These are phyloP conservation scores for Barnettozyma salicaria DNA, from an alignment of 805 yeast genomes.

Conservation along the genomic window DNA sequence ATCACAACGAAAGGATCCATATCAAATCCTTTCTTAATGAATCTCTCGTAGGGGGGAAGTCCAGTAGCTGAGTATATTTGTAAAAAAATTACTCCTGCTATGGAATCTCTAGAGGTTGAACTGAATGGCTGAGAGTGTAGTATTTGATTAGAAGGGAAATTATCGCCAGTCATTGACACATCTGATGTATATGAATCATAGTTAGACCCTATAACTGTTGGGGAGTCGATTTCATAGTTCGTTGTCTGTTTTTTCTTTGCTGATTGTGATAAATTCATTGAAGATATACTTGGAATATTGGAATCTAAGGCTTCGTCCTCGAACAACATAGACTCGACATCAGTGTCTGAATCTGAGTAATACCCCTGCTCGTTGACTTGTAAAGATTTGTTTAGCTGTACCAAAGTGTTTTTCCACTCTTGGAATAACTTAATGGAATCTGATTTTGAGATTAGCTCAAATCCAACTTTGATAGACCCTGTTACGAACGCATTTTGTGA, in stretches of 20 bases:
- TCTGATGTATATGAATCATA: conserved; percentile 7
- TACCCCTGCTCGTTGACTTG: conserved; percentile 23
- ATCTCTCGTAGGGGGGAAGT: conserved; percentile 69
- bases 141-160: too few species aligned
- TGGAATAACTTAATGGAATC: conserved; percentile 17
- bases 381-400: conserved; percentile 4
- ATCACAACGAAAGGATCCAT: conserved; percentile 96
- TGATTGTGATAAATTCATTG: background rate
- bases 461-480: conserved; percentile 40
- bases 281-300: background rate
- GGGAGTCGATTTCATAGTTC: background rate
- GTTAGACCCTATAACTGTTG: conserved; percentile 1
- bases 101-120: background rate
- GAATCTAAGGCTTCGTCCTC: conserved; percentile 10
- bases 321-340: conserved; percentile 21
- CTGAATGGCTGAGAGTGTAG: too few species aligned
- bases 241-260: background rate
- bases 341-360: conserved; percentile 25
- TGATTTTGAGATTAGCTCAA: conserved; percentile 30
- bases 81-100: conserved; percentile 63
- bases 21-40: conserved; percentile 69
- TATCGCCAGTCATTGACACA: conserved; percentile 1
- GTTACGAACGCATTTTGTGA: conserved; percentile 39
- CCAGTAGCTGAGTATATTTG: conserved; percentile 71
- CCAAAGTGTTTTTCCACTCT: conserved; percentile 16